Evolutionary conservation across 345 rosid genomes (phyloP).

Genomic region (Raphanus raphanistrum): DNA sequence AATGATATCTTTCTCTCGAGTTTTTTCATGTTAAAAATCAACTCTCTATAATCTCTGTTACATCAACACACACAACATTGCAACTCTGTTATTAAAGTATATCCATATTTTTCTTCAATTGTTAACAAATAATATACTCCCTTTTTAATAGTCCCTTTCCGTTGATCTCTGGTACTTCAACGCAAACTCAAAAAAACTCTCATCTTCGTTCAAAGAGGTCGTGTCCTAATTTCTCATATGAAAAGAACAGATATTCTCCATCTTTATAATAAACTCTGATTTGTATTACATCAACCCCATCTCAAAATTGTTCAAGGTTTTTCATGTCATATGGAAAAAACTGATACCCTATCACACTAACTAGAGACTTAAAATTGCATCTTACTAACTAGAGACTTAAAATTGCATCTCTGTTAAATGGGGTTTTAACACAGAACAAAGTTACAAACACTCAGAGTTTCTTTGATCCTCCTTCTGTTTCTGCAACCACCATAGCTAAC

Average conservation of each 20-base stretch:
- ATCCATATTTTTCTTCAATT: neutral
- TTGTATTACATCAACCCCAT: neutral
- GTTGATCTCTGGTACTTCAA: neutral
- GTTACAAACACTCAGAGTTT: slow-evolving; percentile 8
- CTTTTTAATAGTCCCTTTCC: neutral
- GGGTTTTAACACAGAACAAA: neutral
- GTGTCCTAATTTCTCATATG: neutral
- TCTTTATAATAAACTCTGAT: neutral
- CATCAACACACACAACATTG: neutral
- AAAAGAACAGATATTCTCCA: neutral
- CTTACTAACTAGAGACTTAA: slow-evolving; percentile 6
- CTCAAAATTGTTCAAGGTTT: neutral
- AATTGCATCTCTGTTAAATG: slow-evolving; percentile 13
- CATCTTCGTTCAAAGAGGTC: neutral
- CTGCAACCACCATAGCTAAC: slow-evolving; percentile 29
- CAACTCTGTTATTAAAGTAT: neutral
- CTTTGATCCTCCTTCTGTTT: slow-evolving; percentile 28
- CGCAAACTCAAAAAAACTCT: neutral
- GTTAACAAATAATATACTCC: neutral
- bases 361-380: slow-evolving; percentile 1
- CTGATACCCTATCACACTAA: neutral
- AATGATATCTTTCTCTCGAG: slow-evolving; percentile 23
- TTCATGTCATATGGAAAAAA: neutral
- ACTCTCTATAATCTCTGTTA: slow-evolving; percentile 5
- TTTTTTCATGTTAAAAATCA: slow-evolving; percentile 14